phyloP scores from a whole-genome alignment of 2,329 filamentous ascomycete species.

The Ceratocystis cubensis region DNA sequence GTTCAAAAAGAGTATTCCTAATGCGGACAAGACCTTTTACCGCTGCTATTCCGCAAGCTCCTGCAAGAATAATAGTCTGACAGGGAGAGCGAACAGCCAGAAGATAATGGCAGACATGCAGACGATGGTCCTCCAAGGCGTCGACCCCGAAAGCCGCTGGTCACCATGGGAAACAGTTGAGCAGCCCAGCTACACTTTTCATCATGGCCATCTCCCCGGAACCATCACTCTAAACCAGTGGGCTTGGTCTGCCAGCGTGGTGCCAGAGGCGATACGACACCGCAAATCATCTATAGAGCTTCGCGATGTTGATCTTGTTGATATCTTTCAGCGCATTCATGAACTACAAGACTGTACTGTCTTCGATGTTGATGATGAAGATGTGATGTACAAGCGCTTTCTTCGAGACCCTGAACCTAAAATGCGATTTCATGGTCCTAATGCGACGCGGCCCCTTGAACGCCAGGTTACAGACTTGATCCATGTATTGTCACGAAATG shows the following conservation, averaged over 20 bases:
- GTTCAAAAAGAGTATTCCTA: constrained; percentile 40
- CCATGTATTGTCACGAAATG: constrained; percentile 51
- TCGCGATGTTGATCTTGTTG: constrained; percentile 47
- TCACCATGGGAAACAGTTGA: constrained; percentile 59
- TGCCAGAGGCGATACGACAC: constrained; percentile 44
- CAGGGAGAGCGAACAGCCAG: constrained; percentile 19
- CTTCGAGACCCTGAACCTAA: constrained; percentile 55
- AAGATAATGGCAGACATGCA: constrained; percentile 45
- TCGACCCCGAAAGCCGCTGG: constrained; percentile 27
- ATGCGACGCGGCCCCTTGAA: constrained; percentile 52
- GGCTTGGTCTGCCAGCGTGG: constrained; percentile 45
- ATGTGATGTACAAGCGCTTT: constrained; percentile 48
- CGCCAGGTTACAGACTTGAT: constrained; percentile 63
- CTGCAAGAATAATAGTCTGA: constrained; percentile 19
- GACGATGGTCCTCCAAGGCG: constrained; percentile 38
- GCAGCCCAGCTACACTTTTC: constrained; percentile 59
- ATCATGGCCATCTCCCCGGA: constrained; percentile 52
- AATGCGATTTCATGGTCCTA: constrained; percentile 31
- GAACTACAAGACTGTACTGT: constrained; percentile 39
- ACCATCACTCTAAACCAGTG: constrained; percentile 63
- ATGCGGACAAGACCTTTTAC: constrained; percentile 44
- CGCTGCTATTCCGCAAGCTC: constrained; percentile 36
- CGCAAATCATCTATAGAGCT: constrained; percentile 46
- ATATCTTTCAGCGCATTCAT: constrained; percentile 46
- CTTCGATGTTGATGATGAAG: constrained; percentile 42